Evolutionary conservation across 2,329 filamentous ascomycete species (phyloP), one percentile per base, ranked within the genome.

Genomic region (Westerdykella ornata): DNA sequence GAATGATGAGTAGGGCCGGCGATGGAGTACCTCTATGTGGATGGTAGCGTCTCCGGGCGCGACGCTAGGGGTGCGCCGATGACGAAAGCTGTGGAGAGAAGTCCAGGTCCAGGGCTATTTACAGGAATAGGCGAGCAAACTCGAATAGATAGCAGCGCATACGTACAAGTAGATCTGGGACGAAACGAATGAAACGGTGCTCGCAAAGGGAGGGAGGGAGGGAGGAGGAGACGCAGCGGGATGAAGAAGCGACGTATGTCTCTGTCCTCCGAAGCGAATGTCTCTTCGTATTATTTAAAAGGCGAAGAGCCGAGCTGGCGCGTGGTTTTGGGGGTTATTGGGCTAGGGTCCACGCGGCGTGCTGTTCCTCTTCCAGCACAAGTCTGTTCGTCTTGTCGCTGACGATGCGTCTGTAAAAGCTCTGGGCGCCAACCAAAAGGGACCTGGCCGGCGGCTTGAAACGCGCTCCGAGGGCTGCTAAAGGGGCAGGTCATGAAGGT

Each of bases 1-100:
- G 22, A 9, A 11, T 22, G 20, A 9, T 22, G 20, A 5, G 9
- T 26, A 60, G 48, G 44, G 58, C 52, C 49, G 39, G 47, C 44
- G 40, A 40, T 39, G 37, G 42, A 43, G 44, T 31, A 15, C 46
- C 39, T 37, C 42, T 15, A 37, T 29, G 38, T 12, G 15, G 40
- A 18, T 35, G 38, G 28, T 35, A 11, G 28, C 3, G 28, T 7
- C 19, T 13, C 37, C 20, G 9, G 22, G 35, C 35, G 33, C 9
- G 35, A 16, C 9, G 15, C 33, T 33, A 14, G 30, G 30, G 8
- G 22, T 26, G 22, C 12, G 9, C 9, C 30, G 12, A 33, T 33
- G 30, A 33, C 30, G 30, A 33, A 14, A 33, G 30, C 8, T n/a
- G 30, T 9, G 30, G 16, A 33, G 8, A 33, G 16, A n/a, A n/a